Percentiles rank a stretch among this genome's conserved stretches.
Conservation (phyloP, 495 filamentous ascomycete species). For the Hypoxylon cercidicola region DNA sequence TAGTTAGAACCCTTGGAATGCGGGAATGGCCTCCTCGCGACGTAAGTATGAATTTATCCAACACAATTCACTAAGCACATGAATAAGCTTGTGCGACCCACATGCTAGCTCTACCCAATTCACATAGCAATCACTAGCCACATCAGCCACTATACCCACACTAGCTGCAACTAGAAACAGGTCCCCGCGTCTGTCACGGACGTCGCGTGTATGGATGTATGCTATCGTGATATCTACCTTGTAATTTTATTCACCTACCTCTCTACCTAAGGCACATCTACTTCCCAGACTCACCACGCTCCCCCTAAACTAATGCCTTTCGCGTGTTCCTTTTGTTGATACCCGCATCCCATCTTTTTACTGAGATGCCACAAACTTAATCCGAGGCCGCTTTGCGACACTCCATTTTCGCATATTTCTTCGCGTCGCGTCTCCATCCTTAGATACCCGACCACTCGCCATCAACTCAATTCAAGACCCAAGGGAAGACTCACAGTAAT, state of each 20-base stretch:
- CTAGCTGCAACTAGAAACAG: not conserved
- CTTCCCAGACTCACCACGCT: not conserved
- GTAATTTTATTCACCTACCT: not conserved
- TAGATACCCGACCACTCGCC: slow-evolving; percentile 6
- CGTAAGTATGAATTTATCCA: no score
- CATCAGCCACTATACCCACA: no score
- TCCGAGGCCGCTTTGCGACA: slow-evolving; percentile 31
- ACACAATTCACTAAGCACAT: no score
- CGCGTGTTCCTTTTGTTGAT: not conserved
- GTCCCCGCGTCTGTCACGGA: slow-evolving; percentile 24
- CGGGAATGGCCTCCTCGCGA: no score
- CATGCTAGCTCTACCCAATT: no score
- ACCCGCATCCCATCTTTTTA: not conserved
- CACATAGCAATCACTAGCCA: no score
- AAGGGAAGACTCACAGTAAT: slow-evolving; percentile 11
- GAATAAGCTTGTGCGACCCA: no score
- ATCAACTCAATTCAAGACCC: not conserved
- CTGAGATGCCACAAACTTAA: slow-evolving; percentile 37
- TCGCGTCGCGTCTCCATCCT: slow-evolving; percentile 39
- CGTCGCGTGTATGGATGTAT: slow-evolving; percentile 24
- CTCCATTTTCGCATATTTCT: slow-evolving; percentile 30
- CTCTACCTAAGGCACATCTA: not conserved
- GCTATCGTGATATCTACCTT: not conserved
- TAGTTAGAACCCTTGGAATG: no score
- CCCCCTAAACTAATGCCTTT: not conserved